Percentiles rank a stretch among this genome's conserved stretches.
These are phyloP conservation scores for Saccharum hybrid DNA, from an alignment of 202 grass and related monocot genomes.

Conservation along the genomic window DNA sequence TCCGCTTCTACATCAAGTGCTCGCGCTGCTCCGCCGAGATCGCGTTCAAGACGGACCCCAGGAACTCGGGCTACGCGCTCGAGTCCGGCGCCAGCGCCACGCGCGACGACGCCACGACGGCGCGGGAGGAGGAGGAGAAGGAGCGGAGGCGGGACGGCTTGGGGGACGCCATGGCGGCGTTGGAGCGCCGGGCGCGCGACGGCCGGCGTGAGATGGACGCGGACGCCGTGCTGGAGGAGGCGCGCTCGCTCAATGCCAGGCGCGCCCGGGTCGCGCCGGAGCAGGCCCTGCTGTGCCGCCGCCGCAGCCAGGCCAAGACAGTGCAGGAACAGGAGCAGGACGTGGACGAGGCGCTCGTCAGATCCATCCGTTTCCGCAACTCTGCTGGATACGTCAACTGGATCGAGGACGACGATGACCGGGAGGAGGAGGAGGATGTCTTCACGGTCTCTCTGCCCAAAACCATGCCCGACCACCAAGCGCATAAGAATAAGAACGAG, in stretches of 20 bases:
- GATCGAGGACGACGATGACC: constrained; percentile 63
- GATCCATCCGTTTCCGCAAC: constrained; percentile 40
- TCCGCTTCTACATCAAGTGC: constrained; percentile 77
- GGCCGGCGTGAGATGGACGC: constrained; percentile 19
- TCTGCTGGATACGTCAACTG: constrained; percentile 79
- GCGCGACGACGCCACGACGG: too few species aligned
- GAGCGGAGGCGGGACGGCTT: neutral
- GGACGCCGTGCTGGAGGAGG: constrained; percentile 26
- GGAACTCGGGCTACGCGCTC: constrained; percentile 73
- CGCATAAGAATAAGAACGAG: neutral
- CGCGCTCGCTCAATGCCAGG: constrained; percentile 8
- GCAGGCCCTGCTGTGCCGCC: neutral
- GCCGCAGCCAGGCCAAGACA: constrained; percentile 12
- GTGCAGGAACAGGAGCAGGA: neutral
- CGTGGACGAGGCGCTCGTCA: constrained; percentile 27
- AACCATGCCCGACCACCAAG: neutral
- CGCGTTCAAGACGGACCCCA: constrained; percentile 78
- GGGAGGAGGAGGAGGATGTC: constrained; percentile 55
- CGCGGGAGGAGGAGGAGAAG: neutral
- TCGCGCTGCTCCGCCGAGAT: constrained; percentile 79
- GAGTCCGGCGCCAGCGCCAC: constrained; percentile 71
- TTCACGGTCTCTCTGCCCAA: neutral
- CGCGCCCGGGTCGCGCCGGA: constrained; percentile 15
- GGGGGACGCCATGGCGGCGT: neutral
- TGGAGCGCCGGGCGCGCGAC: constrained; percentile 7